A percentile compares a stretch with the other conserved stretches of the same genome.
phyloP scores from a whole-genome alignment of 2,329 filamentous ascomycete species.

The Pestalotiopsis sp. region DNA sequence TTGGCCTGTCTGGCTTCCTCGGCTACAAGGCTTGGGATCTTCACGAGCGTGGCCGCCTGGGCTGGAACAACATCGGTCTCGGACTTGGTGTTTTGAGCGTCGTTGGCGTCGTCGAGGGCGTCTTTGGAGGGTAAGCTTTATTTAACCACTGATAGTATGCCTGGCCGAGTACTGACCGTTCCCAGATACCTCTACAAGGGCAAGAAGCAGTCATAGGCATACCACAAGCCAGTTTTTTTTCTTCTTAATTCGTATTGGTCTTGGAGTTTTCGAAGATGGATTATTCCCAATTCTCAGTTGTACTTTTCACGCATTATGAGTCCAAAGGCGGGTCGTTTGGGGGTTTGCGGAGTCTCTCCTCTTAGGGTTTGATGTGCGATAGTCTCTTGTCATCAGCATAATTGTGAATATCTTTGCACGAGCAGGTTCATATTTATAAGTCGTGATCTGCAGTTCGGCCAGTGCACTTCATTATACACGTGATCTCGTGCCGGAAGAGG shows the following conservation, averaged over 20 bases:
- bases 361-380: slow-evolving; percentile 8
- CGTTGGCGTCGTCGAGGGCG: slow-evolving; percentile 51
- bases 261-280: background rate
- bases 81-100: slow-evolving; percentile 52
- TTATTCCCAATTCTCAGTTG: background rate
- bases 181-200: slow-evolving; percentile 33
- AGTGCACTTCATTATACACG: too few species aligned
- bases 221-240: background rate
- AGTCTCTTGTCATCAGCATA: slow-evolving; percentile 1
- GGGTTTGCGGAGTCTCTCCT: slow-evolving; percentile 6
- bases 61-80: slow-evolving; percentile 51
- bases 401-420: slow-evolving; percentile 1
- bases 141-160: background rate
- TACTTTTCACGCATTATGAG: slow-evolving; percentile 6
- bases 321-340: background rate
- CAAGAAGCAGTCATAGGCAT: slow-evolving; percentile 27
- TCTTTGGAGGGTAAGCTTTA: slow-evolving; percentile 47
- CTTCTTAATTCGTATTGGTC: background rate
- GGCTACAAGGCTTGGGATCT: slow-evolving; percentile 59
- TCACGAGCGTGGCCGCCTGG: slow-evolving; percentile 53
- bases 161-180: background rate
- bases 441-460: background rate
- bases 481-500: too few species aligned
- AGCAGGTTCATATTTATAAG: background rate
- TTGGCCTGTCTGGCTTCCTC: slow-evolving; percentile 55